Percentiles rank a stretch among this genome's conserved stretches.
Evolutionary conservation across 805 yeast species (phyloP).

Genomic region (Ogataea naganishii): DNA sequence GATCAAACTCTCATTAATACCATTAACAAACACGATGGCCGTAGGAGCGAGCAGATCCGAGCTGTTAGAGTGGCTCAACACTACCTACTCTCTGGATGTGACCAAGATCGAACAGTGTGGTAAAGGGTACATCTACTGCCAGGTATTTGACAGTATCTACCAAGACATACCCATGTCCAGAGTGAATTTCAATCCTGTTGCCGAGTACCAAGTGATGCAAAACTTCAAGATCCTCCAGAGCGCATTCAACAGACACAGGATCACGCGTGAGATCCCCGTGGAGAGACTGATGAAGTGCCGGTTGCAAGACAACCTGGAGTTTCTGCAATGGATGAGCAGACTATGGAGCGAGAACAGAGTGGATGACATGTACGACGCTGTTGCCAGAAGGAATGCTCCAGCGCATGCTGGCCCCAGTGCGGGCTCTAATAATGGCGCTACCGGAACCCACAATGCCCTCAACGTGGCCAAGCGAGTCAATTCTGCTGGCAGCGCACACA

Average conservation of each 20-base stretch:
- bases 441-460: too few species aligned
- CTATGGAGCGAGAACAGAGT: constrained; percentile 74
- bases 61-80: constrained; percentile 77
- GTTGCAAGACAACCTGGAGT: constrained; percentile 90
- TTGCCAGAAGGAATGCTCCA: constrained; percentile 37
- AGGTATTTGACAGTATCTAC: constrained; percentile 76
- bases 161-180: constrained; percentile 75
- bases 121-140: constrained; percentile 91
- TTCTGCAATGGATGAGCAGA: constrained; percentile 84
- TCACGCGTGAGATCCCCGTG: constrained; percentile 71
- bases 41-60: constrained; percentile 78
- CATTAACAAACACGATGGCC: too few species aligned
- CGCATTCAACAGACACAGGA: constrained; percentile 60
- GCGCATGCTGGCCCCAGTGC: too few species aligned
- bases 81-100: constrained; percentile 53
- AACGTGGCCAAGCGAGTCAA: too few species aligned
- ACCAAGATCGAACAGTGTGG: constrained; percentile 90
- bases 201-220: constrained; percentile 67
- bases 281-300: constrained; percentile 78
- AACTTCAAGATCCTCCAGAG: constrained; percentile 85
- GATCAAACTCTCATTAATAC: too few species aligned
- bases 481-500: constrained; percentile 4
- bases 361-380: constrained; percentile 65
- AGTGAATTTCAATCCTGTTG: constrained; percentile 61
- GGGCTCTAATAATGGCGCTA: too few species aligned